These are phyloP conservation scores for Trametes polyzona DNA, from an alignment of 1,284 basidiomycete genomes.

Conservation along the genomic window DNA sequence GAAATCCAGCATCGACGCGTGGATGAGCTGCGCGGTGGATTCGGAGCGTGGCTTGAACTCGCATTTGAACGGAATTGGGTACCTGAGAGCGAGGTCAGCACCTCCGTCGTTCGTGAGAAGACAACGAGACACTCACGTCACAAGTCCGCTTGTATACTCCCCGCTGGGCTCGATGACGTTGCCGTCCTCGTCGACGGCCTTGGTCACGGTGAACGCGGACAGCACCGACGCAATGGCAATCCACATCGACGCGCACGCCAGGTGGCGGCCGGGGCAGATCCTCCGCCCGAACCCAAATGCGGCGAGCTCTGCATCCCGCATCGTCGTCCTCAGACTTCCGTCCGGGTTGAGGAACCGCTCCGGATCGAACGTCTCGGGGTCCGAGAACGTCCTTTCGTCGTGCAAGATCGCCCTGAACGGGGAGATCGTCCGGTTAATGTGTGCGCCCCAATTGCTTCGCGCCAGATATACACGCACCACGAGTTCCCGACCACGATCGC, in stretches of 20 bases:
- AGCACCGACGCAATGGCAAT: slow-evolving; percentile 43
- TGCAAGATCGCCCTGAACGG: slow-evolving; percentile 43
- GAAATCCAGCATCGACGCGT: slow-evolving; percentile 17
- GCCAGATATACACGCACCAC: slow-evolving; percentile 23
- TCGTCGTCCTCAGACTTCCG: slow-evolving; percentile 34
- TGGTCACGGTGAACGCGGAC: slow-evolving; percentile 41
- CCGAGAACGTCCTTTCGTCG: slow-evolving; percentile 40
- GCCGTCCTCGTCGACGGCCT: slow-evolving; percentile 41
- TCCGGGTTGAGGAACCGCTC: slow-evolving; percentile 38
- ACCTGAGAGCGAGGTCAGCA: slow-evolving; percentile 21
- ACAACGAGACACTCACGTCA: slow-evolving; percentile 43
- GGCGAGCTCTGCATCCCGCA: slow-evolving; percentile 35
- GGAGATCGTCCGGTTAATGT: slow-evolving; percentile 2
- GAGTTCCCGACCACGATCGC: slow-evolving; percentile 37
- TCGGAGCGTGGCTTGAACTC: slow-evolving; percentile 31
- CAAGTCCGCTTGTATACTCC: slow-evolving; percentile 38
- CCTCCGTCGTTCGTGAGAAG: not conserved
- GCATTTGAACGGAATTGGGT: slow-evolving; percentile 34
- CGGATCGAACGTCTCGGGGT: slow-evolving; percentile 44
- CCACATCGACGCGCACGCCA: slow-evolving; percentile 43
- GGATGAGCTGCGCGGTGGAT: slow-evolving; percentile 23
- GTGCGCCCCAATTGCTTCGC: slow-evolving; percentile 13
- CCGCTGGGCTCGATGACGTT: slow-evolving; percentile 40
- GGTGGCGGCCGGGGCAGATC: slow-evolving; percentile 45
- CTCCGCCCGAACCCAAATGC: slow-evolving; percentile 42